Evolutionary conservation across 345 rosid species (phyloP), one percentile per base, ranked within the genome.

Genomic region (Brassica juncea): DNA sequence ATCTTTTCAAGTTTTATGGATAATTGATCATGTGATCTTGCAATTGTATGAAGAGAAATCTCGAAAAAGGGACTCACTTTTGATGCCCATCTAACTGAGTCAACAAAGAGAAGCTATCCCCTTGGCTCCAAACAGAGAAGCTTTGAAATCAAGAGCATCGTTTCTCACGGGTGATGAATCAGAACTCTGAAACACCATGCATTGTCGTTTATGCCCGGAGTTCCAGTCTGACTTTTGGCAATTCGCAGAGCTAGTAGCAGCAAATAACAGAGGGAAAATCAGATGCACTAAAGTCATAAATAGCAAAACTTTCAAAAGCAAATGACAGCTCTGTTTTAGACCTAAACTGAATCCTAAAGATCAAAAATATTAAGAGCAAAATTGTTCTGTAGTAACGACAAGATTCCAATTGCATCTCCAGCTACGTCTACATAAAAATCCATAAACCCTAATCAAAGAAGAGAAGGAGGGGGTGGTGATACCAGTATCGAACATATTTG

Each of bases 31-130:
- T 19, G 19, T 19, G 19, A 19, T 19, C 19, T 19, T 19, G 19
- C 19, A 19, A 19, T 19, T 19, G 19, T 19, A 19, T 19, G 19
- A 19, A 19, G 19, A 19, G 19, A 19, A 19, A 60, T 42, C 35
- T 25, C n/a, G n/a, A 15, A 19, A 19, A 7, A 19, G 28, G 5
- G 27, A 74, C 0, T 0, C 93, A 98, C 91, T 88, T 86, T 35
- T 89, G 88, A 81, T 93, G 99, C 2, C 97, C 98, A 35, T 95
- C 98, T 23, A 95, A 93, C 74, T 88, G 91, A 28, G 90, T 92
- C 87, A 93, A 72, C 81, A 90, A 80, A 1, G 88, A 75, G 77
- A 96, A 91, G 19, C 19, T 19, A 19, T 19, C 19, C 19, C 19
- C 19, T 19, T 19, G 19, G 19, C 19, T 19, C 83, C 82, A 58